A percentile compares a stretch with the other conserved stretches of the same genome.
phyloP scores from a whole-genome alignment of 176 grass and related monocot species.

The Ampelocalamus luodianensis region DNA sequence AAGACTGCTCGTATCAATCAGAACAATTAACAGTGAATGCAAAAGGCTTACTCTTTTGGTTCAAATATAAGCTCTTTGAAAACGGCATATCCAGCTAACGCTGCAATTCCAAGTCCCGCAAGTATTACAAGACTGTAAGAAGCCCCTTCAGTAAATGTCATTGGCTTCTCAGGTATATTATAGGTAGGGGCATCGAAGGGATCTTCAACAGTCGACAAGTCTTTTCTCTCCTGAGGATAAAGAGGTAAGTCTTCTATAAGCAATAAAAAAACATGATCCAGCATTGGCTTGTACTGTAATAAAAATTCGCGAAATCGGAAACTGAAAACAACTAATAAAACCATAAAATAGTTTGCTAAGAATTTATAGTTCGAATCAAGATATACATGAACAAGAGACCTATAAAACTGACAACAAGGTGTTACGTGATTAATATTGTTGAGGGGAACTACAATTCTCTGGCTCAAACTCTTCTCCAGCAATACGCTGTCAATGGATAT shows the following conservation, averaged over 20 bases:
- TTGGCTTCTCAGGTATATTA: conserved; percentile 94
- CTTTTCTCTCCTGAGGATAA: conserved; percentile 68
- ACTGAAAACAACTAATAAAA: conserved; percentile 20
- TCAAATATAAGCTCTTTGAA: conserved; percentile 98
- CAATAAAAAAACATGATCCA: conserved; percentile 15
- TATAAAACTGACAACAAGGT: not conserved
- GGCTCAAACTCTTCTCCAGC: not conserved
- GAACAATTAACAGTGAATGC: conserved; percentile 31
- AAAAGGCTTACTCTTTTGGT: conserved; percentile 86
- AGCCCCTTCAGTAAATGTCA: conserved; percentile 91
- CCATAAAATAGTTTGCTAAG: conserved; percentile 7
- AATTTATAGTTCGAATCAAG: not conserved
- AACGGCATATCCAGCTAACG: conserved; percentile 89
- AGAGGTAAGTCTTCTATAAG: conserved; percentile 28
- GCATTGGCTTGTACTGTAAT: not conserved
- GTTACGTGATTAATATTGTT: conserved; percentile 30
- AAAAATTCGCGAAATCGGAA: conserved; percentile 14
- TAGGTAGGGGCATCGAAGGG: conserved; percentile 93
- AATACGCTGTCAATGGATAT: conserved; percentile 9
- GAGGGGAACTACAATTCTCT: not conserved
- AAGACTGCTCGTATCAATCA: conserved; percentile 5
- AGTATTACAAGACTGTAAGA: conserved; percentile 92
- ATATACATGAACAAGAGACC: not conserved
- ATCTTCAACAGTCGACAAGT: conserved; percentile 78
- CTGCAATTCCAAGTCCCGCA: conserved; percentile 85